phyloP scores from a whole-genome alignment of 2,329 filamentous ascomycete species.

The Pseudogymnoascus sp. region DNA sequence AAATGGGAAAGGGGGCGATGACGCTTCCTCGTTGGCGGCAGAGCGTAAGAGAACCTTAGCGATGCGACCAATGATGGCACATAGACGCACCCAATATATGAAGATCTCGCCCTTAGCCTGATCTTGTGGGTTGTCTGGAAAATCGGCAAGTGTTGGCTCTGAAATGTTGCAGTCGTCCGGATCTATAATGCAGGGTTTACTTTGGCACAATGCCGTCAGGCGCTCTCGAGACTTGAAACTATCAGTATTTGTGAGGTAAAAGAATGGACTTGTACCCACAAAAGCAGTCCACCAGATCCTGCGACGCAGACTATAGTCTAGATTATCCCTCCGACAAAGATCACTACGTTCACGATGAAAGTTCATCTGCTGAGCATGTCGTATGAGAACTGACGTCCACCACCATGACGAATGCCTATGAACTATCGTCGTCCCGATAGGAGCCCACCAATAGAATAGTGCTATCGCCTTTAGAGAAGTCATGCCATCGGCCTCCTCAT shows the following conservation, averaged over 20 bases:
- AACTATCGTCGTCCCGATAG: conserved; percentile 30
- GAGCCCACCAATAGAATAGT: conserved; percentile 39
- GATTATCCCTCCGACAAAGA: conserved; percentile 16
- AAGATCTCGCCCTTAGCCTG: conserved; percentile 33
- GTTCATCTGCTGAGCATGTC: conserved; percentile 37
- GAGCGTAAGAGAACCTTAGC: conserved; percentile 31
- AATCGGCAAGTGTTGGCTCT: conserved; percentile 32
- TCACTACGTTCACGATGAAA: conserved; percentile 33
- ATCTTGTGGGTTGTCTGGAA: conserved; percentile 25
- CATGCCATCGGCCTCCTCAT: conserved; percentile 32
- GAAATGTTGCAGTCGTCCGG: conserved; percentile 34
- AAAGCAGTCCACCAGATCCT: conserved; percentile 38
- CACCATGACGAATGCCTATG: conserved; percentile 37
- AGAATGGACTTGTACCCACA: conserved; percentile 14
- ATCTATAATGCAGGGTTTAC: conserved; percentile 36
- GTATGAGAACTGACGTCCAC: conserved; percentile 37
- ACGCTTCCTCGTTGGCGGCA: not conserved
- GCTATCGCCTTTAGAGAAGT: conserved; percentile 31
- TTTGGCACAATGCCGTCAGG: conserved; percentile 35
- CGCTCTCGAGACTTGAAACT: conserved; percentile 28
- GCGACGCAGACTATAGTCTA: conserved; percentile 26
- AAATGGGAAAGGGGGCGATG: conserved; percentile 18
- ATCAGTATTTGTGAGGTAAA: not conserved
- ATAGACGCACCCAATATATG: conserved; percentile 35
- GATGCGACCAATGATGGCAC: conserved; percentile 33